Evolutionary conservation across 2,329 filamentous ascomycete genomes (phyloP).

Genomic region (Fusarium sp.): DNA sequence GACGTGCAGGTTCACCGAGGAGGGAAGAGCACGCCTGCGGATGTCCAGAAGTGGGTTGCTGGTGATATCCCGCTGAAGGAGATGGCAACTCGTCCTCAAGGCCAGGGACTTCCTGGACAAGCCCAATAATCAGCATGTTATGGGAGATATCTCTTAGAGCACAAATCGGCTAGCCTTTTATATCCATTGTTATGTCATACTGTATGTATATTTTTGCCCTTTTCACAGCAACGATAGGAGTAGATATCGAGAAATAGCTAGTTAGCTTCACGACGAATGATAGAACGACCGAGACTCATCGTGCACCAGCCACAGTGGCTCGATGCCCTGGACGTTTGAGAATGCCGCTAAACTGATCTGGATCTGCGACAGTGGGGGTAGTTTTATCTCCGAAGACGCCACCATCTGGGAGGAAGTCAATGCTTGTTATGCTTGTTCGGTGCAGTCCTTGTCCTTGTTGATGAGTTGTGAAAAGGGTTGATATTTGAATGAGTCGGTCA

Average conservation of each 20-base stretch:
- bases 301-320: slow-evolving; percentile 38
- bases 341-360: slow-evolving; percentile 23
- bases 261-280: neutral
- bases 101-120: neutral
- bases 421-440: slow-evolving; percentile 12
- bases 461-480: neutral
- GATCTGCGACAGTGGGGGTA: slow-evolving; percentile 33
- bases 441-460: neutral
- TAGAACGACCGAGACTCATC: slow-evolving; percentile 7
- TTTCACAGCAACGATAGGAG: neutral
- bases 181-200: too few relatives aligned
- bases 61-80: neutral
- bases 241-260: neutral
- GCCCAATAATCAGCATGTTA: neutral
- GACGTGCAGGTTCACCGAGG: neutral
- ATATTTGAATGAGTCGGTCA: neutral
- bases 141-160: too few relatives aligned
- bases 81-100: neutral
- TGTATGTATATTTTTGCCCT: too few relatives aligned
- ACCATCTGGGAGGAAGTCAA: slow-evolving; percentile 33
- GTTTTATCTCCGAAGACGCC: slow-evolving; percentile 30
- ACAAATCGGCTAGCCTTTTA: too few relatives aligned
- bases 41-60: neutral
- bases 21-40: neutral
- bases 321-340: neutral